Conservation (phyloP, 495 filamentous ascomycete species). For the Trichoderma virens region DNA sequence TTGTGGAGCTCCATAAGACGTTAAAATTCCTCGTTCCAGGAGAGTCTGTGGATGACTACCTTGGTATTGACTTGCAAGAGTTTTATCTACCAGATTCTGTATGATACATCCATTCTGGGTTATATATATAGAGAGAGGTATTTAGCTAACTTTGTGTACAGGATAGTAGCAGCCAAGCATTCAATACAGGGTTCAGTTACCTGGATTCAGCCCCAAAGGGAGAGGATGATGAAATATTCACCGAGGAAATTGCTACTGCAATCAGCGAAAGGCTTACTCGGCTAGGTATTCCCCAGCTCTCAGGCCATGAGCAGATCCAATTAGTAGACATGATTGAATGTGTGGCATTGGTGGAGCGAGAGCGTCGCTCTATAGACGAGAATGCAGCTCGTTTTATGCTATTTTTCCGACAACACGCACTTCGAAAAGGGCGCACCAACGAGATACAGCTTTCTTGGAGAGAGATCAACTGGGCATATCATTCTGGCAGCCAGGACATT, state of each 20-base stretch:
- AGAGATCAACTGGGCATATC: conserved; percentile 91
- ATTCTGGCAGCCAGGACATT: conserved; percentile 89
- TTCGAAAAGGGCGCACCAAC: conserved; percentile 57
- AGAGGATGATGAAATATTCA: conserved; percentile 52
- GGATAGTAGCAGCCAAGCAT: conserved; percentile 15
- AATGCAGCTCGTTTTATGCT: conserved; percentile 87
- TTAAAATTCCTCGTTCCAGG: conserved; percentile 80
- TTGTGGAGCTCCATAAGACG: conserved; percentile 66
- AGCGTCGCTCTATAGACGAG: conserved; percentile 84
- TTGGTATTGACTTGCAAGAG: conserved; percentile 64
- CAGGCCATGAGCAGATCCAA: conserved; percentile 82
- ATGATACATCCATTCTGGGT: neutral
- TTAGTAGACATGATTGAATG: conserved; percentile 85
- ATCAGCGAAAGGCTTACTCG: conserved; percentile 74
- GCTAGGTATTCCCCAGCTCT: conserved; percentile 71
- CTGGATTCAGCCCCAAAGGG: conserved; percentile 32
- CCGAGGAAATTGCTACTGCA: conserved; percentile 59
- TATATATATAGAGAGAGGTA: neutral
- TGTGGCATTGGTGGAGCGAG: conserved; percentile 76
- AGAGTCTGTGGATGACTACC: conserved; percentile 70
- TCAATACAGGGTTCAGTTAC: conserved; percentile 26
- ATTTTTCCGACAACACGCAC: conserved; percentile 78
- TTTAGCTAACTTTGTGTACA: conserved; percentile 12
- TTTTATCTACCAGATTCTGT: conserved; percentile 45
- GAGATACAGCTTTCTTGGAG: conserved; percentile 76